Conservation (phyloP, 2,329 filamentous ascomycete species). For the Chaetothyriales sp. region DNA sequence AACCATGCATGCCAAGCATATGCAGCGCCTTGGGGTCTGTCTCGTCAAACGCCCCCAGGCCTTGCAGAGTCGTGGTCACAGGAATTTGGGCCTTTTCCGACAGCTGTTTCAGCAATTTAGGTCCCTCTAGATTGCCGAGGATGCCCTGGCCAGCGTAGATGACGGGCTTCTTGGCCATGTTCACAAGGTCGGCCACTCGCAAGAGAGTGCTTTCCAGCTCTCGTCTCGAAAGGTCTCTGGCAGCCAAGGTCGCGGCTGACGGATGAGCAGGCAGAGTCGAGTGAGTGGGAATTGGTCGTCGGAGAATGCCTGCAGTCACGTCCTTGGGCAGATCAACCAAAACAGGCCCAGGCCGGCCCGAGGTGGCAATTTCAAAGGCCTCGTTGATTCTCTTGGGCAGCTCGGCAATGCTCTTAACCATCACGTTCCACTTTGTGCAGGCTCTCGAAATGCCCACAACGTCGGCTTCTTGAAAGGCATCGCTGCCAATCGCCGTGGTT, state of each 20-base stretch:
- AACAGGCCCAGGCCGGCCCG: constrained; percentile 82
- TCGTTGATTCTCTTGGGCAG: constrained; percentile 90
- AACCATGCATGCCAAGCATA: constrained; percentile 98
- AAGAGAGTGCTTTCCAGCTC: constrained; percentile 61
- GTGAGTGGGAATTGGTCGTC: constrained; percentile 69
- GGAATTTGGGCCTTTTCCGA: constrained; percentile 82
- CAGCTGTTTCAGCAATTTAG: constrained; percentile 68
- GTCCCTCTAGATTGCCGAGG: constrained; percentile 64
- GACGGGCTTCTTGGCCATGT: constrained; percentile 81
- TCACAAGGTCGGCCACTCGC: constrained; percentile 70
- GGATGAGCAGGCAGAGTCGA: constrained; percentile 63
- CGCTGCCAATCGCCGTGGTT: constrained; percentile 79
- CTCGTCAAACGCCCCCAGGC: constrained; percentile 84
- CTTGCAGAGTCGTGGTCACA: constrained; percentile 90
- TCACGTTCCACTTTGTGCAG: constrained; percentile 98
- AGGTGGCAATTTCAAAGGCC: constrained; percentile 94
- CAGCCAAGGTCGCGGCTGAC: constrained; percentile 72
- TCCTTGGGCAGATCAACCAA: constrained; percentile 95
- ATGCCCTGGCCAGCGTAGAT: constrained; percentile 92
- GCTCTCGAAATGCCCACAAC: constrained; percentile 84
- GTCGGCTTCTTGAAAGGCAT: constrained; percentile 95
- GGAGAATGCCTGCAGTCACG: constrained; percentile 72
- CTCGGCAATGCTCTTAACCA: constrained; percentile 92
- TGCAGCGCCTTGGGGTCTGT: constrained; percentile 86
- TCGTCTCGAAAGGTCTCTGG: constrained; percentile 56